Conservation (phyloP, 1,284 basidiomycete genomes). For the Naganishia liquefaciens region DNA sequence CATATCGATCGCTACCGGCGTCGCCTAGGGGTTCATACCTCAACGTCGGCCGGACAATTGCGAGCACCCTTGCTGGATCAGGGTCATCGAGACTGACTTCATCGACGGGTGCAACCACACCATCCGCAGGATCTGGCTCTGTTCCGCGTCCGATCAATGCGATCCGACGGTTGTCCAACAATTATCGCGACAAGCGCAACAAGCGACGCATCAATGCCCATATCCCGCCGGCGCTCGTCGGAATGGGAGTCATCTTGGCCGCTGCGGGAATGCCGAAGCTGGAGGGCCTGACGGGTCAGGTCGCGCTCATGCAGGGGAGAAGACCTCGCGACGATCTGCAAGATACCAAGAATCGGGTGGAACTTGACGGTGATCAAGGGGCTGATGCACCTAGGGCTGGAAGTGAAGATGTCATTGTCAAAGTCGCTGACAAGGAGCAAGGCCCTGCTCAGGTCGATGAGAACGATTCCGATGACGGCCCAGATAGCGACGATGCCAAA, state of each 20-base stretch:
- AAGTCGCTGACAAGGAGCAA: constrained; percentile 47
- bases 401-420: constrained; percentile 28
- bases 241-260: constrained; percentile 79
- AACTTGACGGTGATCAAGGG: constrained; percentile 47
- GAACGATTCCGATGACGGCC: not conserved
- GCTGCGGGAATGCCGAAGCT: constrained; percentile 75
- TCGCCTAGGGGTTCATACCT: constrained; percentile 42
- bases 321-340: constrained; percentile 52
- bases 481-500: constrained; percentile 3
- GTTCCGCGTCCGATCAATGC: constrained; percentile 1
- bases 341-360: constrained; percentile 45
- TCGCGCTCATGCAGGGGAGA: constrained; percentile 83
- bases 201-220: constrained; percentile 67
- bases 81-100: not conserved
- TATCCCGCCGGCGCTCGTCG: constrained; percentile 74
- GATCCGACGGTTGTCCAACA: constrained; percentile 18
- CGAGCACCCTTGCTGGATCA: not conserved
- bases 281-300: constrained; percentile 70
- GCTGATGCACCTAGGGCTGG: constrained; percentile 44
- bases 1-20: constrained; percentile 62
- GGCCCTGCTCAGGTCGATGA: constrained; percentile 44
- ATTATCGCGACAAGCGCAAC: constrained; percentile 12
- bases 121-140: not conserved
- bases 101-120: not conserved
- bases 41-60: constrained; percentile 23